Evolutionary conservation across 2,329 filamentous ascomycete genomes (phyloP).

Genomic region (Microsporum audouinii): DNA sequence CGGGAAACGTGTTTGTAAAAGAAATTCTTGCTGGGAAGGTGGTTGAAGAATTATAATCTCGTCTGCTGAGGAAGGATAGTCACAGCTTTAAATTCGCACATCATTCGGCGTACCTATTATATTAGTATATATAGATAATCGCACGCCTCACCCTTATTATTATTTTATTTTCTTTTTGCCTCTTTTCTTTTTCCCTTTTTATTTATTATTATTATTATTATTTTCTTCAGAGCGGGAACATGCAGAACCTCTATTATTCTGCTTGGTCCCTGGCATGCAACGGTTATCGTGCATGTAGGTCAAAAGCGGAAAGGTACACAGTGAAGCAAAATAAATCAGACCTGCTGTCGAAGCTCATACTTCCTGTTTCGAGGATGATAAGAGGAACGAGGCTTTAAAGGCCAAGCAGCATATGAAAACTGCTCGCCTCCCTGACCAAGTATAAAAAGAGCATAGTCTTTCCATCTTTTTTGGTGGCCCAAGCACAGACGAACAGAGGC

Average conservation of each 20-base stretch:
- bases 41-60: conserved; percentile 1
- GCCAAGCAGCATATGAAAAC: background rate
- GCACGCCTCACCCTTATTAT: background rate
- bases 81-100: conserved; percentile 6
- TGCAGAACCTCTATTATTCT: background rate
- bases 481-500: background rate
- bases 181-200: background rate
- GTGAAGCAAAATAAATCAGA: background rate
- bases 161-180: background rate
- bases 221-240: background rate
- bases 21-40: background rate
- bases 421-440: background rate
- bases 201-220: background rate
- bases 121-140: background rate
- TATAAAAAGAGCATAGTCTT: background rate
- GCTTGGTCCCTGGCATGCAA: conserved; percentile 4
- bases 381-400: background rate
- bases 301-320: background rate
- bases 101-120: background rate
- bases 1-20: background rate
- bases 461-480: background rate
- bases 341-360: background rate
- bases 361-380: background rate
- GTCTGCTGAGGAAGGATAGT: background rate
- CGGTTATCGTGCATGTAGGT: conserved; percentile 3